A percentile compares a stretch with the other conserved stretches of the same genome.
Conservation (phyloP, 257 asterid species). For the Fraxinus americana region DNA sequence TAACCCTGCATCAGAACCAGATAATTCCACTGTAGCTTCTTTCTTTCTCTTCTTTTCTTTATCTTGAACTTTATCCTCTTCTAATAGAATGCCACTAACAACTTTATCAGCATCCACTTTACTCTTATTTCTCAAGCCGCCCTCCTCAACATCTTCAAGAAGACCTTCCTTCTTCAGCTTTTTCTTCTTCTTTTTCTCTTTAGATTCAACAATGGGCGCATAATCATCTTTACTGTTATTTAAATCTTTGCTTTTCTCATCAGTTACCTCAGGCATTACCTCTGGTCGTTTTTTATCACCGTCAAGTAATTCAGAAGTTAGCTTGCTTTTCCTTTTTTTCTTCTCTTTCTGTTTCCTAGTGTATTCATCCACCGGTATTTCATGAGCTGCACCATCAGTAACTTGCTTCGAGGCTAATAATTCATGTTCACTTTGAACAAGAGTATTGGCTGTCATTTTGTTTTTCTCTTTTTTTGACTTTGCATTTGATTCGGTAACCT, state of each 20-base stretch:
- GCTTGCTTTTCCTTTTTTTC: constrained; percentile 45
- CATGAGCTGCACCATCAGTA: constrained; percentile 24
- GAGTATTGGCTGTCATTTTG: constrained; percentile 2
- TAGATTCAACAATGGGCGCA: constrained; percentile 26
- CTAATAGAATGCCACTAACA: background rate
- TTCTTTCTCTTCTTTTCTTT: constrained; percentile 34
- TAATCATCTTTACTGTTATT: constrained; percentile 24
- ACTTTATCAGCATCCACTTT: constrained; percentile 2
- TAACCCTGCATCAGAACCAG: too few relatives aligned
- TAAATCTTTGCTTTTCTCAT: constrained; percentile 23
- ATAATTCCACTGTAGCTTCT: background rate
- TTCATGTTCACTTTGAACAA: constrained; percentile 14
- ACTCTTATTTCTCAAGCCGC: background rate
- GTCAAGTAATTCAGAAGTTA: constrained; percentile 25
- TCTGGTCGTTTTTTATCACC: constrained; percentile 32
- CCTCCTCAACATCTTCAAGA: constrained; percentile 22
- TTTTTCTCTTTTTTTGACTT: constrained; percentile 29
- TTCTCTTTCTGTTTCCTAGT: constrained; percentile 43
- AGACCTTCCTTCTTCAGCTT: constrained; percentile 21
- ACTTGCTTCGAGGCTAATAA: constrained; percentile 29
- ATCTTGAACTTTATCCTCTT: constrained; percentile 3
- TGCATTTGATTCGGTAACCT: constrained; percentile 20
- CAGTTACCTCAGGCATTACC: constrained; percentile 21
- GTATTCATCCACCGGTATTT: constrained; percentile 30
- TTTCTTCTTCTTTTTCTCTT: constrained; percentile 39